These are phyloP conservation scores for Trametes meyenii DNA, from an alignment of 768 basidiomycete species.

Conservation along the genomic window DNA sequence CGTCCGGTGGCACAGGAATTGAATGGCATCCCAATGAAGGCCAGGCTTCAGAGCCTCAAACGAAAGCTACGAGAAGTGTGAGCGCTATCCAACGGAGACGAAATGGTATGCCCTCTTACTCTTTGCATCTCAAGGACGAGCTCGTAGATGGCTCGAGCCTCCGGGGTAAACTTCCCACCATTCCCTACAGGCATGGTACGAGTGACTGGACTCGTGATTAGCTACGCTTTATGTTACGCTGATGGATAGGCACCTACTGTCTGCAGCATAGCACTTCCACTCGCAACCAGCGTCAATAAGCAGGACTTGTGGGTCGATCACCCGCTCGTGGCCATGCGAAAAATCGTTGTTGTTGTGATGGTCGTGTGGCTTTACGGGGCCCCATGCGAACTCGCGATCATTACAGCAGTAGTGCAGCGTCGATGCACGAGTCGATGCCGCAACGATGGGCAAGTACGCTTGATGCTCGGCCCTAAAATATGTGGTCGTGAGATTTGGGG, in stretches of 20 bases:
- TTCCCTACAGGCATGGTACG: conserved; percentile 94
- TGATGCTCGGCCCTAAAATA: conserved; percentile 73
- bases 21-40: conserved; percentile 89
- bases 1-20: conserved; percentile 78
- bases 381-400: conserved; percentile 85
- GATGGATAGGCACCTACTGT: conserved; percentile 45
- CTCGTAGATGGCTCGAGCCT: conserved; percentile 81
- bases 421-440: conserved; percentile 81
- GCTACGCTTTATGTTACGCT: conserved; percentile 10
- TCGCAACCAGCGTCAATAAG: conserved; percentile 97
- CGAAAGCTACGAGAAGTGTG: conserved; percentile 49
- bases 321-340: conserved; percentile 42
- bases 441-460: conserved; percentile 93
- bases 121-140: conserved; percentile 91
- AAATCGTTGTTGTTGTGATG: conserved; percentile 55
- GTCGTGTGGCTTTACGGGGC: conserved; percentile 62
- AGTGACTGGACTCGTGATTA: conserved; percentile 39
- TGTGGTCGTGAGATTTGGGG: not conserved
- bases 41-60: conserved; percentile 73
- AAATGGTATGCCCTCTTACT: conserved; percentile 41
- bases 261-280: conserved; percentile 69
- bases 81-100: not conserved
- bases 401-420: conserved; percentile 97
- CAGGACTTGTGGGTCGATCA: conserved; percentile 68
- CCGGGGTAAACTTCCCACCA: conserved; percentile 82